A percentile compares a stretch with the other conserved stretches of the same genome.
phyloP scores from a whole-genome alignment of 1,284 basidiomycete species.

The Leccinum pachyderme region DNA sequence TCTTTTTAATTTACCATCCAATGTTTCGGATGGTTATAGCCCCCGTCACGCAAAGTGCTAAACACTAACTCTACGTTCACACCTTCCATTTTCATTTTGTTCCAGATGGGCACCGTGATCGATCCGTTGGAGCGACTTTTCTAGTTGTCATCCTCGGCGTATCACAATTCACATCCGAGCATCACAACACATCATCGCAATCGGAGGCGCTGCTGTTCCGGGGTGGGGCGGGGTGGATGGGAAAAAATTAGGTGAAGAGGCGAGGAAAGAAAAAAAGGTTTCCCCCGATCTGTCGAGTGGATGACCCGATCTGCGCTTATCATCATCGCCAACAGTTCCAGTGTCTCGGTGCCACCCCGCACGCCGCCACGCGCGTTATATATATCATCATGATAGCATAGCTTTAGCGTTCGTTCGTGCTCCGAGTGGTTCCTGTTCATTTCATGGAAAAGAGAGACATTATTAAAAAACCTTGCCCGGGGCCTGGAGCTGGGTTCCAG shows the following conservation, averaged over 20 bases:
- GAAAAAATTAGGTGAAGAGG: neutral
- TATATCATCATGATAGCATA: neutral
- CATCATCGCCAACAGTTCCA: neutral
- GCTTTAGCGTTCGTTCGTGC: neutral
- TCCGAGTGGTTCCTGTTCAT: neutral
- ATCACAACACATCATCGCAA: neutral
- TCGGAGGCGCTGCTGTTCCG: neutral
- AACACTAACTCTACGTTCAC: neutral
- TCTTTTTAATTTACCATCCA: neutral
- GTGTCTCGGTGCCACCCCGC: neutral
- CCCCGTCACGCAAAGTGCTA: neutral
- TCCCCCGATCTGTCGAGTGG: neutral
- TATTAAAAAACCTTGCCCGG: neutral
- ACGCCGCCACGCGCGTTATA: neutral
- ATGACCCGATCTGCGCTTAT: neutral
- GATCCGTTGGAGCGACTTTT: constrained; percentile 66
- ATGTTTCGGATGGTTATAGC: neutral
- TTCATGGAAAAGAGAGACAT: neutral
- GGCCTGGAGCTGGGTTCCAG: neutral
- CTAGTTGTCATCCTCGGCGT: constrained; percentile 22
- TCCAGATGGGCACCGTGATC: constrained; percentile 73
- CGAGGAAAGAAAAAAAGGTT: neutral
- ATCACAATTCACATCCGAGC: neutral
- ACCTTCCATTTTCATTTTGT: neutral
- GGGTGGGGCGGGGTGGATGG: neutral